Percentiles rank a stretch among this genome's conserved stretches.
phyloP scores from a whole-genome alignment of 768 basidiomycete species.

The Pleurotus eryngii region DNA sequence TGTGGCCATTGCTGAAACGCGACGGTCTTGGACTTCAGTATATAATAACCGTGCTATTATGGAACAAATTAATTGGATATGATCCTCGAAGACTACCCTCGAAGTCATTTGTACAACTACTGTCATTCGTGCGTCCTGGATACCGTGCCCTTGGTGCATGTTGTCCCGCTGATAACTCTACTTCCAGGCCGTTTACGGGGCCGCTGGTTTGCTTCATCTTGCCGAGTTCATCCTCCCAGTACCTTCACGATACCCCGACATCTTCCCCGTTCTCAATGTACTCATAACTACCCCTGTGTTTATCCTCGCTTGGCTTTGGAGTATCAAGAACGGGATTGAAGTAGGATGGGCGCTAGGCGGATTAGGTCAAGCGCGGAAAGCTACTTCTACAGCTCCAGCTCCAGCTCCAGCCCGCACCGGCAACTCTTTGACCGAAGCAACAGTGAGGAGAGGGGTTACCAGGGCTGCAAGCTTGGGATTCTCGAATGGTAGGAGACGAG shows the following conservation, averaged over 20 bases:
- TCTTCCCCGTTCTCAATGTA: conserved; percentile 84
- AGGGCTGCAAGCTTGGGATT: neutral
- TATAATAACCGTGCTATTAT: conserved; percentile 59
- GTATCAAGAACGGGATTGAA: conserved; percentile 76
- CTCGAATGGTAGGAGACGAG: neutral
- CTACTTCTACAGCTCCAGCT: neutral
- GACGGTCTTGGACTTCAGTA: conserved; percentile 81
- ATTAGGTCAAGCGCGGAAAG: conserved; percentile 20
- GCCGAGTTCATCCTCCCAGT: conserved; percentile 60
- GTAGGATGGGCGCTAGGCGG: conserved; percentile 78
- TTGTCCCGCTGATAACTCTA: conserved; percentile 14
- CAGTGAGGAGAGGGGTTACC: neutral
- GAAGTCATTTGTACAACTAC: conserved; percentile 46
- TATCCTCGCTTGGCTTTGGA: conserved; percentile 84
- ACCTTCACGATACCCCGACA: conserved; percentile 77
- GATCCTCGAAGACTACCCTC: conserved; percentile 52
- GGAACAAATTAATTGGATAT: conserved; percentile 83
- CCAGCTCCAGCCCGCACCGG: neutral
- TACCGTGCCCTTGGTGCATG: no score
- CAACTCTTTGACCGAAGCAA: neutral
- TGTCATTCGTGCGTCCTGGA: conserved; percentile 46
- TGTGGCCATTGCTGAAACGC: conserved; percentile 85
- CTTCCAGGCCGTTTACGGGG: conserved; percentile 49
- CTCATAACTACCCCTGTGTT: conserved; percentile 81
- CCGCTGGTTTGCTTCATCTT: conserved; percentile 55